Conservation (phyloP, 345 rosid genomes). For the Camelina hispida region DNA sequence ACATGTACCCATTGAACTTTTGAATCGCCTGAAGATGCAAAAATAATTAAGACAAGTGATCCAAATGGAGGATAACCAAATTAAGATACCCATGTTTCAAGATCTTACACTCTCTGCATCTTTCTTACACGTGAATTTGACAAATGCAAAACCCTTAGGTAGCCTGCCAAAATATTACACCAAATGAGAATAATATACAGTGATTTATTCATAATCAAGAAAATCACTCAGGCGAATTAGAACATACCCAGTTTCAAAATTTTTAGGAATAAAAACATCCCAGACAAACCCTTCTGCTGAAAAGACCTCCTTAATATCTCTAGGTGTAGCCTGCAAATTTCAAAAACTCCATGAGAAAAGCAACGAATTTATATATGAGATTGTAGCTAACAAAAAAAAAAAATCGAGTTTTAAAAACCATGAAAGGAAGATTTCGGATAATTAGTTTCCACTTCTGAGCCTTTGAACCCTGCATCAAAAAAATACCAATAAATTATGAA, state of each 20-base stretch:
- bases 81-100: constrained; percentile 24
- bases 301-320: constrained; percentile 65
- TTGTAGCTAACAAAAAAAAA: constrained; percentile 10
- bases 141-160: constrained; percentile 93
- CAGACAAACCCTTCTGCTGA: constrained; percentile 88
- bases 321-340: constrained; percentile 66
- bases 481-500: constrained; percentile 27
- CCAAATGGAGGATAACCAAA: constrained; percentile 5
- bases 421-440: constrained; percentile 86
- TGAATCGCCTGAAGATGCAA: constrained; percentile 73
- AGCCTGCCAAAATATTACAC: constrained; percentile 56
- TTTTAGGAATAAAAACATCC: constrained; percentile 82
- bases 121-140: constrained; percentile 85
- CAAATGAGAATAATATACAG: constrained; percentile 25
- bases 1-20: constrained; percentile 81
- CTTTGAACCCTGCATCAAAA: constrained; percentile 78
- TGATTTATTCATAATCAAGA: constrained; percentile 17
- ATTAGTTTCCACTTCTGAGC: constrained; percentile 97
- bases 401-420: constrained; percentile 53
- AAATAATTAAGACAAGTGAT: constrained; percentile 24
- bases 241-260: constrained; percentile 75
- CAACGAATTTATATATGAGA: constrained; percentile 3
- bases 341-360: constrained; percentile 23
- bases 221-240: constrained; percentile 9
- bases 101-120: constrained; percentile 82